Conservation (phyloP, 1,284 basidiomycete species). For the Thelephora terrestris region DNA sequence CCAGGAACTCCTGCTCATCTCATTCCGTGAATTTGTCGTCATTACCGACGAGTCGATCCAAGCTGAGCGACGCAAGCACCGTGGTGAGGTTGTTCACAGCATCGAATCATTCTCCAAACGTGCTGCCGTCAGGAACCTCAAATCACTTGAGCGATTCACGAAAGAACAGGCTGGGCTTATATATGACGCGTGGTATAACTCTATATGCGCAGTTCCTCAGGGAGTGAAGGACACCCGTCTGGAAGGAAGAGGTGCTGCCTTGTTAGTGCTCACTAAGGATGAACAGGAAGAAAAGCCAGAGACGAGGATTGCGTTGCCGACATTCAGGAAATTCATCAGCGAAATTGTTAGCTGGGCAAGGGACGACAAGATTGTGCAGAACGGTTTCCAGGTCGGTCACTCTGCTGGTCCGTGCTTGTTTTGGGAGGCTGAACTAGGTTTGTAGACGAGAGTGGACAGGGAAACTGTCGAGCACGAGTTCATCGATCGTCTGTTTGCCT, state of each 20-base stretch:
- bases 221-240: conserved; percentile 31
- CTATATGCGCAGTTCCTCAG: conserved; percentile 72
- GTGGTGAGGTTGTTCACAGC: conserved; percentile 85
- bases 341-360: conserved; percentile 96
- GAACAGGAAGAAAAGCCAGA: conserved; percentile 72
- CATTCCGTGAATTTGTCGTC: conserved; percentile 94
- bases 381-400: conserved; percentile 73
- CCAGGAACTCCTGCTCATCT: conserved; percentile 92
- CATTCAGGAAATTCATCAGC: conserved; percentile 86
- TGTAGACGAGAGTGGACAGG: conserved; percentile 69
- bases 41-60: conserved; percentile 96
- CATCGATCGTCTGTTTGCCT: conserved; percentile 76
- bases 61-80: conserved; percentile 78
- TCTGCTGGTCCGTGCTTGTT: conserved; percentile 3
- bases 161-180: conserved; percentile 88
- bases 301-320: conserved; percentile 79
- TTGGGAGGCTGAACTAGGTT: conserved; percentile 7
- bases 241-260: conserved; percentile 23
- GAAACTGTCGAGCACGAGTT: conserved; percentile 78
- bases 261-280: conserved; percentile 44
- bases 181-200: conserved; percentile 86
- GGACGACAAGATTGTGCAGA: conserved; percentile 87
- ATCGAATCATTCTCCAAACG: conserved; percentile 96
- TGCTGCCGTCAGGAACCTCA: conserved; percentile 86
- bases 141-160: conserved; percentile 70